phyloP scores from a whole-genome alignment of 2,329 filamentous ascomycete genomes.

The Chaetomiaceae sp. region DNA sequence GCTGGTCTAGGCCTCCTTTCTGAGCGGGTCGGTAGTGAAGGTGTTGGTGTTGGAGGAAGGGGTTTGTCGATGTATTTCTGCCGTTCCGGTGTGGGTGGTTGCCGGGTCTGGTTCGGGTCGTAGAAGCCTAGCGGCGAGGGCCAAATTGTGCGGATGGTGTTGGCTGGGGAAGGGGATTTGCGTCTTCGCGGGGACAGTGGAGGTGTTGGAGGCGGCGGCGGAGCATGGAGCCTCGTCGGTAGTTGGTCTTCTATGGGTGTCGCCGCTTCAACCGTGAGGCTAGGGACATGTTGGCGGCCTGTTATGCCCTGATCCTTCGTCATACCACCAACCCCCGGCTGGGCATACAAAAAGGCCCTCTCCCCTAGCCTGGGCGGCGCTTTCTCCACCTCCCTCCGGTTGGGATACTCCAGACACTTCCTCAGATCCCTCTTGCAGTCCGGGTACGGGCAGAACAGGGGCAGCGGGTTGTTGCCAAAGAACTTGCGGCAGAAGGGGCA shows the following conservation, averaged over 20 bases:
- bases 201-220: not conserved
- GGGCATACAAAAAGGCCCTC: conserved; percentile 3
- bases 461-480: not conserved
- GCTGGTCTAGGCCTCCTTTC: not conserved
- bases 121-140: not conserved
- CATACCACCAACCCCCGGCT: no score
- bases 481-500: conserved; percentile 10
- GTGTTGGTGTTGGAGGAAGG: not conserved
- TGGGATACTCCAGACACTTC: not conserved
- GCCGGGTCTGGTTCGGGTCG: not conserved
- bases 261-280: not conserved
- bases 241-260: not conserved
- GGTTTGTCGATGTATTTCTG: conserved; percentile 4
- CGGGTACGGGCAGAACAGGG: conserved; percentile 1
- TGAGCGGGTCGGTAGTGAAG: not conserved
- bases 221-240: not conserved
- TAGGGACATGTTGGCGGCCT: not conserved
- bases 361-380: conserved; percentile 14
- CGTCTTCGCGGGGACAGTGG: not conserved
- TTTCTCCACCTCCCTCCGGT: not conserved
- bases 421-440: conserved; percentile 4
- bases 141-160: conserved; percentile 4
- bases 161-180: not conserved
- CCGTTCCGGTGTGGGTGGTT: not conserved
- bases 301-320: not conserved